These are phyloP conservation scores for Venturia oleaginea DNA, from an alignment of 2,329 filamentous ascomycete species.

Conservation along the genomic window DNA sequence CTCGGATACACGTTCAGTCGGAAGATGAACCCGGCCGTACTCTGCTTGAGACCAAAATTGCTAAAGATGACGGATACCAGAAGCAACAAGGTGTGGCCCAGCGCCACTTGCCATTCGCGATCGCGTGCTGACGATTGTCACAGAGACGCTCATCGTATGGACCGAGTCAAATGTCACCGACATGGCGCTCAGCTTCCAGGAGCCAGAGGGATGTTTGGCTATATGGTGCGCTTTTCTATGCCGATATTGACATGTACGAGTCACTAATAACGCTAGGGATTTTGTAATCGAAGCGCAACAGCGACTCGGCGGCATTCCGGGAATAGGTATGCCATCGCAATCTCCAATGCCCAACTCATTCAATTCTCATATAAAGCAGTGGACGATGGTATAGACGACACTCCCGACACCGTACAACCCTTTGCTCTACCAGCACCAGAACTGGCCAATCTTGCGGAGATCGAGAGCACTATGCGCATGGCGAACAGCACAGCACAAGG, in stretches of 20 bases:
- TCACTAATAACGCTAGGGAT: slow-evolving; percentile 50
- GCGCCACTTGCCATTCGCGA: slow-evolving; percentile 3
- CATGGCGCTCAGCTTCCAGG: slow-evolving; percentile 97
- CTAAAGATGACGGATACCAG: slow-evolving; percentile 92
- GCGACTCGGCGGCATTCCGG: slow-evolving; percentile 53
- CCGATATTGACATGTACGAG: slow-evolving; percentile 15
- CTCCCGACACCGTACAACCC: slow-evolving; percentile 61
- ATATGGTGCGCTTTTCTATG: slow-evolving; percentile 62
- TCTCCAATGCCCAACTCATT: neutral
- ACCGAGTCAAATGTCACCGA: slow-evolving; percentile 85
- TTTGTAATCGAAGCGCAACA: slow-evolving; percentile 84
- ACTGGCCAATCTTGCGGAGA: slow-evolving; percentile 72
- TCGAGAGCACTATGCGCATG: slow-evolving; percentile 74
- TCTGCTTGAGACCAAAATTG: slow-evolving; percentile 80
- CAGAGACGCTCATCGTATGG: slow-evolving; percentile 97
- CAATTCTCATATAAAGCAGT: slow-evolving; percentile 14
- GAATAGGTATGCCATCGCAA: slow-evolving; percentile 47
- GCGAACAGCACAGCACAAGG: slow-evolving; percentile 66
- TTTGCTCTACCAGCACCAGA: slow-evolving; percentile 71
- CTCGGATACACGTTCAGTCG: slow-evolving; percentile 81
- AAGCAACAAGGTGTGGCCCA: slow-evolving; percentile 76
- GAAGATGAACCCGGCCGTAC: slow-evolving; percentile 81
- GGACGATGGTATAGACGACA: slow-evolving; percentile 85
- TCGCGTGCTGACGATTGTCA: neutral
- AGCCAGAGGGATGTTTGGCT: slow-evolving; percentile 82